These are phyloP conservation scores for Penicillium nucicola DNA, from an alignment of 495 filamentous ascomycete species.

Conservation along the genomic window DNA sequence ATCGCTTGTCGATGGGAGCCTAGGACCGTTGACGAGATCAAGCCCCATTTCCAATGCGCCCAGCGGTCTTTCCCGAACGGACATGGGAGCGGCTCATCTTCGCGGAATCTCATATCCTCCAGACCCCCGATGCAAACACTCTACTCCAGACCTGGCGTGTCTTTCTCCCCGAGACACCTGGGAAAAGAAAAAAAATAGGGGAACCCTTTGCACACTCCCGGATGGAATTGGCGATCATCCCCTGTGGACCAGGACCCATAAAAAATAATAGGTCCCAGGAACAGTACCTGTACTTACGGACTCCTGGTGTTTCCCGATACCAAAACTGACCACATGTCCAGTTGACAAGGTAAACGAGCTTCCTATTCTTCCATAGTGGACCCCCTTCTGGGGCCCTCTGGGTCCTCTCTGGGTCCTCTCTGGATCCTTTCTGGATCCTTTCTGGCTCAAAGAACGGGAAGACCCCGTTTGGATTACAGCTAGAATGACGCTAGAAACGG, in stretches of 20 bases:
- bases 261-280: neutral
- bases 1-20: conserved; percentile 1
- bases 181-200: no score
- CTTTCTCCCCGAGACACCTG: no score
- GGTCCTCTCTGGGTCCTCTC: neutral
- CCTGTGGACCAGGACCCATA: neutral
- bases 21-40: conserved; percentile 2
- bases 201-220: neutral
- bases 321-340: neutral
- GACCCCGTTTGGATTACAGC: conserved; percentile 24
- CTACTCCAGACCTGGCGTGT: no score
- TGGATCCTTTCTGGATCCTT: neutral
- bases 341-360: conserved; percentile 13
- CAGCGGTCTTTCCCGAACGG: no score
- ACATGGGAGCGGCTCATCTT: no score
- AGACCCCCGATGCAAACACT: neutral
- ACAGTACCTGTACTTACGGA: neutral
- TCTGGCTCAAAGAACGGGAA: conserved; percentile 14
- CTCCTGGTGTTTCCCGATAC: neutral
- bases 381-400: neutral
- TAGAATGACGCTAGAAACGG: conserved; percentile 32
- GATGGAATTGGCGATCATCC: neutral
- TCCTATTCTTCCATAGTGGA: conserved; percentile 23
- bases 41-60: conserved; percentile 2
- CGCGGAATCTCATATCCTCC: neutral